Percentiles rank a stretch among this genome's conserved stretches.
Evolutionary conservation across 192 early-diverging fungal genomes (phyloP).

Genomic region (Chytriomyces confervae): DNA sequence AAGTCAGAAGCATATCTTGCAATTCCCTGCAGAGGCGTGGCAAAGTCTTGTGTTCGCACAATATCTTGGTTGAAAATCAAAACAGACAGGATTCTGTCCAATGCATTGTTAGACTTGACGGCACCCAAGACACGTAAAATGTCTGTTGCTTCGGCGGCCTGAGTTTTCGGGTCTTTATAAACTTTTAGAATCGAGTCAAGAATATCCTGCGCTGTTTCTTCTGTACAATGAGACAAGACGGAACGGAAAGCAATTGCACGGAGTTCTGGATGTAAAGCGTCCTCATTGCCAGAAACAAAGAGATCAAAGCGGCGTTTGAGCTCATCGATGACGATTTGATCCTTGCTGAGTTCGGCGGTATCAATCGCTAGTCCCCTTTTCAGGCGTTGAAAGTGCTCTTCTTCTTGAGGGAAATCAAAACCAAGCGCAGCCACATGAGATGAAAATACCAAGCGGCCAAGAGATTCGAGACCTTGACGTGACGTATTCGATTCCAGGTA

Average conservation of each 20-base stretch:
- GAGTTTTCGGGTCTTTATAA: no score
- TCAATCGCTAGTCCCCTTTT: constrained; percentile 77
- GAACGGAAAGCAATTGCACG: constrained; percentile 71
- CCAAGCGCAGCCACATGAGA: constrained; percentile 74
- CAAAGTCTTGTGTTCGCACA: constrained; percentile 43
- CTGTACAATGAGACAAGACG: constrained; percentile 49
- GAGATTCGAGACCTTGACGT: constrained; percentile 63
- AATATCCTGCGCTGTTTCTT: no score
- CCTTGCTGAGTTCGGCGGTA: constrained; percentile 74
- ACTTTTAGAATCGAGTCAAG: no score
- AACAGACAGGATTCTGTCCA: constrained; percentile 69
- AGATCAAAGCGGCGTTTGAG: constrained; percentile 53
- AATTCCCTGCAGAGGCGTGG: constrained; percentile 9
- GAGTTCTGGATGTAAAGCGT: constrained; percentile 66
- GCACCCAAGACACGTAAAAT: constrained; percentile 60
- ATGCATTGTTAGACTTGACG: constrained; percentile 43
- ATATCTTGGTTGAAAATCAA: constrained; percentile 70
- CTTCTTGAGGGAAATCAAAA: constrained; percentile 71
- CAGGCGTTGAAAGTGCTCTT: constrained; percentile 74
- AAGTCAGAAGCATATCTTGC: not conserved
- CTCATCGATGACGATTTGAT: constrained; percentile 40
- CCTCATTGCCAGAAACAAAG: constrained; percentile 64
- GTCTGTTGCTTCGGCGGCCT: constrained; percentile 24
- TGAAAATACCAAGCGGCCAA: constrained; percentile 75
- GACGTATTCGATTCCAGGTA: constrained; percentile 67